Base-by-base conservation (phyloP, 176 grass and related monocot species). In the Panicum miliaceum region DNA sequence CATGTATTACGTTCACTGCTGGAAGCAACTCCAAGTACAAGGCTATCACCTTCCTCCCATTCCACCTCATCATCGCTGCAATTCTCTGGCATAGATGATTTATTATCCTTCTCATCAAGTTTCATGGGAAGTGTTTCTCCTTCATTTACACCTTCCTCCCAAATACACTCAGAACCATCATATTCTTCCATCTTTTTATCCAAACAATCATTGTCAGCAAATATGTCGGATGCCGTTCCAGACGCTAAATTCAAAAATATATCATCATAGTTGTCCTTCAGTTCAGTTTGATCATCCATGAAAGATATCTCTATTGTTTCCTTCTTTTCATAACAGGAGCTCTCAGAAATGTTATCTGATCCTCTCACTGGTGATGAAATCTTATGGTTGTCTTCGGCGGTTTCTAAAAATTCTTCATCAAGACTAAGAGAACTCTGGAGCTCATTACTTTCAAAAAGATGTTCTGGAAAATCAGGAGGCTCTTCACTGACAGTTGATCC, bases 231-330 rank as follows among this genome's bases (percentile, higher is more conserved):
- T 78, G 84, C 57, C 43, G 20, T 80, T 82, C 83, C 88, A 84
- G 90, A 88, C 61, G 78, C 96, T 88, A 98, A 90, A 73, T 88
- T 65, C 84, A 95, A 92, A 88, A 98, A 98, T 70, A 98, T 76
- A 19, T 93, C 70, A 76, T 93, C 95, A 77, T 92, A 82, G 7
- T 73, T 74, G 69, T 89, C 92, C 40, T 93, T 92, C 41, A 61
- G 64, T 68, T 80, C 91, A 79, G 47, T 84, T 76, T 83, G 89
- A 84, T 93, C 87, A 50, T 94, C 95, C 35, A 73, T 42, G 80
- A 95, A 98, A 60, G 93, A 95, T 88, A 98, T 95, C 82, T 98
- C 89, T 76, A 98, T 91, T 66, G 68, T 57, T 61, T 93, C 70
- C 77, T 89, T 87, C 59, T 79, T 86, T 51, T 52, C 85, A 83